phyloP scores from a whole-genome alignment of 139 green algal genomes.

The Chlamydomonas sphaeroides region DNA sequence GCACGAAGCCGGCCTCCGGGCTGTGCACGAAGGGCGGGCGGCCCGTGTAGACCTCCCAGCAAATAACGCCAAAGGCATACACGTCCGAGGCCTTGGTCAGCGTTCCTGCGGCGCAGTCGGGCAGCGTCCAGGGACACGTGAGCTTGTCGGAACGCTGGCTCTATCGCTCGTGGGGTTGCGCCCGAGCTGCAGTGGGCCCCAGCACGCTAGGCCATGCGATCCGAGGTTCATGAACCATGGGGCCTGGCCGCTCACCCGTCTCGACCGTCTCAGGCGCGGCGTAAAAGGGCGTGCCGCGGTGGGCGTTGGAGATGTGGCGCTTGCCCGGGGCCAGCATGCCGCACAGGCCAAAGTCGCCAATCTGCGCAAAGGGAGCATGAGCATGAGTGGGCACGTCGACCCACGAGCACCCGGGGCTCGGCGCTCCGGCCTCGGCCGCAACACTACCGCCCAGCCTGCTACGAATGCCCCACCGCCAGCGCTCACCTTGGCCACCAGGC shows the following conservation, averaged over 20 bases:
- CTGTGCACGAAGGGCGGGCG: conserved; percentile 17
- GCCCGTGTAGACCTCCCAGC: conserved; percentile 35
- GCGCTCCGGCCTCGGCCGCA: no score
- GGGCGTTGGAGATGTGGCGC: conserved; percentile 53
- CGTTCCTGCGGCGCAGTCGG: not conserved
- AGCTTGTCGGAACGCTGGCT: no score
- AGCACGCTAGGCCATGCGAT: no score
- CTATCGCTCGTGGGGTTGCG: no score
- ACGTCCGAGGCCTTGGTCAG: conserved; percentile 40
- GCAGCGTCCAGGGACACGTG: no score
- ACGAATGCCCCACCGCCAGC: no score
- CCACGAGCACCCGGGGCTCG: no score
- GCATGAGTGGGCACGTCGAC: no score
- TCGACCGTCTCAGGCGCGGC: conserved; percentile 35
- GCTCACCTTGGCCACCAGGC: conserved; percentile 14
- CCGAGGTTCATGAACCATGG: no score
- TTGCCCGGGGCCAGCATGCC: conserved; percentile 43
- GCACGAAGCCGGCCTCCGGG: conserved; percentile 21
- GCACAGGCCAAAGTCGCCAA: conserved; percentile 57
- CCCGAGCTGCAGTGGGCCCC: no score
- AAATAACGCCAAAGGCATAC: conserved; percentile 28
- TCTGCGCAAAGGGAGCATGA: no score
- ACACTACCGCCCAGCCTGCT: no score
- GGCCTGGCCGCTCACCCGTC: not conserved
- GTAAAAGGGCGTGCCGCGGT: conserved; percentile 44